Percentiles rank a stretch among this genome's conserved stretches.
phyloP scores from a whole-genome alignment of 2,329 filamentous ascomycete species.

The Diplodia mutila region DNA sequence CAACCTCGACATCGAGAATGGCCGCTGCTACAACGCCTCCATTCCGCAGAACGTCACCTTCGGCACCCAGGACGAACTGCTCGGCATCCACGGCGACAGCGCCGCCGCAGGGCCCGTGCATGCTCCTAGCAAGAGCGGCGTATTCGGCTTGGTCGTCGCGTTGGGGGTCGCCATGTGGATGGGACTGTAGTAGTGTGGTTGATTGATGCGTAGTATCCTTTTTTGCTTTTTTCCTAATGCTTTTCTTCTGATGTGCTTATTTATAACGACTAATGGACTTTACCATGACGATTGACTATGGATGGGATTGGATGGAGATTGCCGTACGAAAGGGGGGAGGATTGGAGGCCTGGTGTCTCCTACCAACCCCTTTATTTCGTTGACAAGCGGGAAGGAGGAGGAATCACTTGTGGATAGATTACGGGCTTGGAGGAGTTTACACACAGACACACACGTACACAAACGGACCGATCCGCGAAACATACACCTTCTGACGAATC shows the following conservation, averaged over 20 bases:
- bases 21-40: conserved; percentile 67
- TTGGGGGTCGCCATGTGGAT: conserved; percentile 37
- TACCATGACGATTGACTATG: neutral
- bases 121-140: conserved; percentile 35
- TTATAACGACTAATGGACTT: neutral
- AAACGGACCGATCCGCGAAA: too few relatives aligned
- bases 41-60: conserved; percentile 75
- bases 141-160: conserved; percentile 40
- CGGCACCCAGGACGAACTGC: conserved; percentile 42
- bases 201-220: neutral
- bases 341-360: neutral
- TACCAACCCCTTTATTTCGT: neutral
- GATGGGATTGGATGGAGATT: neutral
- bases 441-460: too few relatives aligned
- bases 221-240: neutral
- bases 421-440: neutral
- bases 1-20: conserved; percentile 67
- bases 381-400: neutral
- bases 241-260: neutral
- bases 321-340: neutral
- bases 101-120: conserved; percentile 28
- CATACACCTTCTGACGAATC: too few relatives aligned
- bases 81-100: conserved; percentile 39
- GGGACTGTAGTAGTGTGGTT: conserved; percentile 30
- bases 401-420: neutral